Percentiles rank a stretch among this genome's conserved stretches.
Evolutionary conservation across 495 filamentous ascomycete species (phyloP).

Genomic region (Chaetomium cochliodes): DNA sequence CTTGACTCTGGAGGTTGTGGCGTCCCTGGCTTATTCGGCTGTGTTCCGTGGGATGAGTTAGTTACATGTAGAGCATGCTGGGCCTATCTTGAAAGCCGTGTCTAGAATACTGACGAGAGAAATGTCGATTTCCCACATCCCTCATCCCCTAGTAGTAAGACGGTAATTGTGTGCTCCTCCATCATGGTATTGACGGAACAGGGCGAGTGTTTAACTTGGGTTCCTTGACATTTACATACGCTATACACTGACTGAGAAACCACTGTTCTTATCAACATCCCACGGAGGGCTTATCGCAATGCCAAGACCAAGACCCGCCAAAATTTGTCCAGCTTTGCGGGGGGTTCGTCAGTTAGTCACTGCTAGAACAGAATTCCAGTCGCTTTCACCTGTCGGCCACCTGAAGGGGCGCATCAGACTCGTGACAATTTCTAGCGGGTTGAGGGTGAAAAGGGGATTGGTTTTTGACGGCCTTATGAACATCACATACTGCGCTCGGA

Average conservation of each 20-base stretch:
- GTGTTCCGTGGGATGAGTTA: conserved; percentile 14
- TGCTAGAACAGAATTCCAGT: background rate
- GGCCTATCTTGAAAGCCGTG: background rate
- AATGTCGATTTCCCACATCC: conserved; percentile 86
- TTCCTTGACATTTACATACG: background rate
- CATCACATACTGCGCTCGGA: background rate
- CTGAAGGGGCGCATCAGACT: conserved; percentile 1
- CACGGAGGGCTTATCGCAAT: conserved; percentile 2
- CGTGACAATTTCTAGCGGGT: background rate
- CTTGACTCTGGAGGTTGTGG: conserved; percentile 36
- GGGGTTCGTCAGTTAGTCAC: background rate
- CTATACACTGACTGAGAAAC: no score
- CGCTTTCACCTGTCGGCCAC: conserved; percentile 13
- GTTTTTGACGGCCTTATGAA: conserved; percentile 19
- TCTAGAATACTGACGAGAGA: conserved; percentile 65
- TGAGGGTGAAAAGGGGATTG: background rate
- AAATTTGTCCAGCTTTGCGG: background rate
- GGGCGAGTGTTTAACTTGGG: background rate
- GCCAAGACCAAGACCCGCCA: conserved; percentile 14
- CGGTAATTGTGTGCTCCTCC: conserved; percentile 55
- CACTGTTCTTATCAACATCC: conserved; percentile 14
- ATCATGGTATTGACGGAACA: conserved; percentile 25
- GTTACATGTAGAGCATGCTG: background rate
- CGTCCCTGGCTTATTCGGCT: conserved; percentile 53
- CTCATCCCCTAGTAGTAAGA: conserved; percentile 78